Percentiles rank a stretch among this genome's conserved stretches.
These are phyloP conservation scores for Darksidea phi DNA, from an alignment of 495 filamentous ascomycete genomes.

Conservation along the genomic window DNA sequence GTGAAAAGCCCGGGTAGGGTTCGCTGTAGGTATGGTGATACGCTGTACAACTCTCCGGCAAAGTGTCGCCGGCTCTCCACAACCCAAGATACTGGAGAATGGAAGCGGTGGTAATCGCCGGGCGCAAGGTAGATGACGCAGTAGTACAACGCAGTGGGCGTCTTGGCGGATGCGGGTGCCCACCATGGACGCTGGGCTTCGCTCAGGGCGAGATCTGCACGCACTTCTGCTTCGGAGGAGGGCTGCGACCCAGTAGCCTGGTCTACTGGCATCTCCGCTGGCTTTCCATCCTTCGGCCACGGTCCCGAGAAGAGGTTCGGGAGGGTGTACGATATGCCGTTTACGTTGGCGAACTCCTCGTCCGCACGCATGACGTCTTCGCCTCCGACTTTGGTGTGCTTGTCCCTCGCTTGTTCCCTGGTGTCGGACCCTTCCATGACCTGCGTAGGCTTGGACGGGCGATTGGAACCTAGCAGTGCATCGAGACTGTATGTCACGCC, in stretches of 20 bases:
- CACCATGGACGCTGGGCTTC: constrained; percentile 73
- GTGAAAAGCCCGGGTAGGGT: constrained; percentile 92
- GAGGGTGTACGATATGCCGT: constrained; percentile 95
- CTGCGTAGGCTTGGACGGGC: constrained; percentile 40
- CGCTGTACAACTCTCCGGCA: constrained; percentile 90
- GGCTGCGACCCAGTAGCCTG: constrained; percentile 65
- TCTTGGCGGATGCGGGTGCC: constrained; percentile 56
- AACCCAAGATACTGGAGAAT: constrained; percentile 92
- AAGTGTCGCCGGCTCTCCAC: constrained; percentile 90
- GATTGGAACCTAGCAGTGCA: constrained; percentile 73
- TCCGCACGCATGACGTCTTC: constrained; percentile 70
- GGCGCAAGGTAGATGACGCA: constrained; percentile 96
- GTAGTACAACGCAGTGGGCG: constrained; percentile 77
- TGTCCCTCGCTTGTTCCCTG: constrained; percentile 11
- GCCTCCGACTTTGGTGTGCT: constrained; percentile 41
- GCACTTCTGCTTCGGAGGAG: constrained; percentile 74
- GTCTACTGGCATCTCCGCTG: constrained; percentile 51
- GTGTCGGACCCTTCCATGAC: constrained; percentile 33
- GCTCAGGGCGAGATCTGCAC: constrained; percentile 74
- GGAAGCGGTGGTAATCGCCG: constrained; percentile 98
- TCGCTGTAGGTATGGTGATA: constrained; percentile 89
- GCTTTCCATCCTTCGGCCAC: constrained; percentile 40
- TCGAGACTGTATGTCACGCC: constrained; percentile 97
- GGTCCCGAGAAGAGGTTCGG: constrained; percentile 83
- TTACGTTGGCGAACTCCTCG: constrained; percentile 91